Percentiles rank a stretch among this genome's conserved stretches.
Evolutionary conservation across 345 rosid genomes (phyloP).

Genomic region (Gossypioides kirkii): DNA sequence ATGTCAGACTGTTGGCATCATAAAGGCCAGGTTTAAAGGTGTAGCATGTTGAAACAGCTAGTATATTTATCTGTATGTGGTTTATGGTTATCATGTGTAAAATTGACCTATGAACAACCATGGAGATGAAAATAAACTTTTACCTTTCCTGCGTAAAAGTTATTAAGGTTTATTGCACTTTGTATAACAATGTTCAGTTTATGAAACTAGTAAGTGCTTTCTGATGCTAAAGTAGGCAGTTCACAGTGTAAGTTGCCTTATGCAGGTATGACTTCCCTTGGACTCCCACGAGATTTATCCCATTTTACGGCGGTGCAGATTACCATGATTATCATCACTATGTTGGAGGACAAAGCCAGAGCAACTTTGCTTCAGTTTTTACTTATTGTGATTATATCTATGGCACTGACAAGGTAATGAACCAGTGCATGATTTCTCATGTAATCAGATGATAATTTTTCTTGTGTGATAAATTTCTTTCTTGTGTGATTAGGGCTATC

Average conservation of each 20-base stretch:
- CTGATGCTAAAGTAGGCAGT: background rate
- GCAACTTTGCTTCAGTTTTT: slow-evolving; percentile 96
- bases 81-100: background rate
- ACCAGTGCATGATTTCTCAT: background rate
- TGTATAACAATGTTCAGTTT: background rate
- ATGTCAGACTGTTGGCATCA: background rate
- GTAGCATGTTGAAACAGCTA: background rate
- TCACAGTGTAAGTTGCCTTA: background rate
- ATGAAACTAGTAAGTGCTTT: background rate
- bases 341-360: slow-evolving; percentile 98
- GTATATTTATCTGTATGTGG: background rate
- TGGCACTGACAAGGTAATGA: slow-evolving; percentile 86
- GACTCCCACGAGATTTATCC: slow-evolving; percentile 79
- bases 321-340: slow-evolving; percentile 98
- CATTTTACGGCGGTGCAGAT: slow-evolving; percentile 97
- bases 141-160: background rate
- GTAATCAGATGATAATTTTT: slow-evolving; percentile 16
- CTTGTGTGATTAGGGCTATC: slow-evolving; percentile 60
- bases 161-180: background rate
- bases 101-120: background rate
- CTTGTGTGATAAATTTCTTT: slow-evolving; percentile 4
- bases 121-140: background rate
- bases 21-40: background rate
- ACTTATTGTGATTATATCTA: slow-evolving; percentile 91
- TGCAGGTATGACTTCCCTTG: slow-evolving; percentile 92